These are phyloP conservation scores for Platanthera guangdongensis DNA, from an alignment of 106 monocot genomes.

Conservation along the genomic window DNA sequence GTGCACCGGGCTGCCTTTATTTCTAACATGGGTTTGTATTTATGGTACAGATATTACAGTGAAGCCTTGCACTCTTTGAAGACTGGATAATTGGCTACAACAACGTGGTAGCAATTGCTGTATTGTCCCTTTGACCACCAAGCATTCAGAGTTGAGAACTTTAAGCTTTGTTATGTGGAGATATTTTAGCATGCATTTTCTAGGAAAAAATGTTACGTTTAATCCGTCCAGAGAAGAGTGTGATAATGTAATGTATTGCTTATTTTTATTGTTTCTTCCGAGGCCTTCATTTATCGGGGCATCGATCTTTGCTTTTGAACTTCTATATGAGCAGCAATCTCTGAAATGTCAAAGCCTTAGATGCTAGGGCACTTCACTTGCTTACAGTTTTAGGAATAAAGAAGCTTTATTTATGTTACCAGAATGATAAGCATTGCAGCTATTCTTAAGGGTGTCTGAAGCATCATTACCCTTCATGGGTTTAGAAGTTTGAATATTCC, in stretches of 20 bases:
- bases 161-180: not conserved
- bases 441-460: no score
- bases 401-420: no score
- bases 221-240: not conserved
- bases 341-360: no score
- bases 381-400: no score
- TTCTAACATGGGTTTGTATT: not conserved
- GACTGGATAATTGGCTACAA: conserved; percentile 42
- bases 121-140: not conserved
- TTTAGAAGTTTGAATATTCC: no score
- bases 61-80: conserved; percentile 37
- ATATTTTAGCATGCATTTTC: not conserved
- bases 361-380: no score
- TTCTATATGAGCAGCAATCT: not conserved
- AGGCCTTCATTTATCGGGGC: not conserved
- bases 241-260: conserved; percentile 10
- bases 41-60: conserved; percentile 42
- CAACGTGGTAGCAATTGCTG: conserved; percentile 16
- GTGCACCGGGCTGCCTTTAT: no score
- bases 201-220: not conserved
- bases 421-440: no score
- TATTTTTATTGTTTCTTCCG: not conserved
- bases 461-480: no score
- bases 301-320: not conserved
- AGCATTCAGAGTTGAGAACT: not conserved